phyloP scores from a whole-genome alignment of 768 basidiomycete genomes.

The Lactarius tabidus region DNA sequence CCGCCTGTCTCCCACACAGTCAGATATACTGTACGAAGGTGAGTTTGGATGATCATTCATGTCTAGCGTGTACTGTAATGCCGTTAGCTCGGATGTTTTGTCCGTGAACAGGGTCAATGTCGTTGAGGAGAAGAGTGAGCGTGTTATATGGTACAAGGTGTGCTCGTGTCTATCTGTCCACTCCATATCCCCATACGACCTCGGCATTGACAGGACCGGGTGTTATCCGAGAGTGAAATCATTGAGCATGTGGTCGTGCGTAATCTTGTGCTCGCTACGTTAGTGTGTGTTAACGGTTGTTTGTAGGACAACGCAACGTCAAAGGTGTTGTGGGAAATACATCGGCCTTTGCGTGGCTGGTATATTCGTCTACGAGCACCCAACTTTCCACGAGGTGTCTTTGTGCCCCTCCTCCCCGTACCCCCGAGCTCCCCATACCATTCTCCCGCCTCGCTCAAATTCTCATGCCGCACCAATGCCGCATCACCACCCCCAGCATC shows the following conservation, averaged over 20 bases:
- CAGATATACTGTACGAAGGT: slow-evolving; percentile 18
- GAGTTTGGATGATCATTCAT: background rate
- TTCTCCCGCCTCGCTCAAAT: slow-evolving; percentile 34
- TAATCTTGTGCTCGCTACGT: slow-evolving; percentile 16
- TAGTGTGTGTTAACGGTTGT: background rate
- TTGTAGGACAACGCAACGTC: slow-evolving; percentile 63
- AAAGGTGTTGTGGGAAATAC: slow-evolving; percentile 68
- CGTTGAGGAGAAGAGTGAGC: slow-evolving; percentile 49
- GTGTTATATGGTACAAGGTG: slow-evolving; percentile 74
- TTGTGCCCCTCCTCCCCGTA: slow-evolving; percentile 36
- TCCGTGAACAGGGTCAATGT: slow-evolving; percentile 66
- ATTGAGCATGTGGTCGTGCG: slow-evolving; percentile 69
- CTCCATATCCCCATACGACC: slow-evolving; percentile 22
- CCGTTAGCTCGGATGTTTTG: slow-evolving; percentile 67
- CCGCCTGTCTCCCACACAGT: background rate
- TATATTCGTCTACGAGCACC: slow-evolving; percentile 76
- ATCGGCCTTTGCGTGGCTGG: slow-evolving; percentile 79
- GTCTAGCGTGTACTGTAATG: background rate
- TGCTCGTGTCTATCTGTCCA: slow-evolving; percentile 36
- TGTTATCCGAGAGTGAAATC: slow-evolving; percentile 69
- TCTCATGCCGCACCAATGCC: slow-evolving; percentile 35
- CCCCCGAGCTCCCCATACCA: slow-evolving; percentile 33
- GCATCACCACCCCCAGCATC: slow-evolving; percentile 3
- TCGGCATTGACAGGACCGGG: slow-evolving; percentile 54
- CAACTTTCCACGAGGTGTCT: slow-evolving; percentile 52